Evolutionary conservation across 306 rosid genomes (phyloP).

Genomic region (Luffa acutangula): DNA sequence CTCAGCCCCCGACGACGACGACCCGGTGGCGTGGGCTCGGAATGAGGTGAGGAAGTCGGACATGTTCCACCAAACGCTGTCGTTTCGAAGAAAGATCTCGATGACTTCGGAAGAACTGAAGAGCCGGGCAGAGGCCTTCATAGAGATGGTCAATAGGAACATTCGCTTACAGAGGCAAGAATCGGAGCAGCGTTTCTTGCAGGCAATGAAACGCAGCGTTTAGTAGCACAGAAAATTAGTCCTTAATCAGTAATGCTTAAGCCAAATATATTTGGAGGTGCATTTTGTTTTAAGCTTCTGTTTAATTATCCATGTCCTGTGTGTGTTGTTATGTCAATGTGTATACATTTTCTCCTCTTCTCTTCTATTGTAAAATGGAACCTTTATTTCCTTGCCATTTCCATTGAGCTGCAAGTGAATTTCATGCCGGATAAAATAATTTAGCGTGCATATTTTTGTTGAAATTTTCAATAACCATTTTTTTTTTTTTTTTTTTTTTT

Average conservation of each 20-base stretch:
- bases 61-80: conserved; percentile 45
- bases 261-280: not conserved
- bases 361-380: not conserved
- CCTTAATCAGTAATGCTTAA: not conserved
- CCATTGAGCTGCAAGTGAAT: not conserved
- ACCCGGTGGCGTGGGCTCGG: conserved; percentile 48
- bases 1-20: conserved; percentile 18
- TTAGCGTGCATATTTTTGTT: too few relatives aligned
- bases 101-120: conserved; percentile 64
- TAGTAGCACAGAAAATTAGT: not conserved
- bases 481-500: too few relatives aligned
- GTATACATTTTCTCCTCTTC: not conserved
- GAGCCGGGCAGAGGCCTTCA: conserved; percentile 53
- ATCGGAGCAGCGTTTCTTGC: conserved; percentile 49
- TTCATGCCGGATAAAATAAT: too few relatives aligned
- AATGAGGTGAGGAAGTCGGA: conserved; percentile 56
- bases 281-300: not conserved
- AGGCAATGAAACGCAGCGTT: not conserved
- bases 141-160: conserved; percentile 37
- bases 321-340: not conserved
- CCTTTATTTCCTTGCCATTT: not conserved
- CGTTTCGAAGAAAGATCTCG: conserved; percentile 52
- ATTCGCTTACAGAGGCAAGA: conserved; percentile 72
- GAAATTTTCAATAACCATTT: too few relatives aligned
- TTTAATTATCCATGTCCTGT: not conserved